Evolutionary conservation across 1,284 basidiomycete species (phyloP).

Genomic region (Xerocomus minutiporus): DNA sequence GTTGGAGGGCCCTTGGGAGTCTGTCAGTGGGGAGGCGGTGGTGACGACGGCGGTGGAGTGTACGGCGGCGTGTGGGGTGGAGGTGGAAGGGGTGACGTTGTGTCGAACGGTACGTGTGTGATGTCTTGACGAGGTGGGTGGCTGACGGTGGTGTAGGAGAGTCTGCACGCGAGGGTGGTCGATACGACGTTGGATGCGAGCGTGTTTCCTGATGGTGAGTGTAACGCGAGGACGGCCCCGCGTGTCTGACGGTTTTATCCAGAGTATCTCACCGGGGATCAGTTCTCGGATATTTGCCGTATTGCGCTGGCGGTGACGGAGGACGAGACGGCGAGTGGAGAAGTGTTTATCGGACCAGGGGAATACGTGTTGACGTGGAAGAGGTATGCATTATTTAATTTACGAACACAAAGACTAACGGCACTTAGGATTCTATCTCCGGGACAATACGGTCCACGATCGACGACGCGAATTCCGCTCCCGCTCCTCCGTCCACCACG

Average conservation of each 20-base stretch:
- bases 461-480: constrained; percentile 51
- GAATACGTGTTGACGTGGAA: constrained; percentile 63
- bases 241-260: constrained; percentile 1
- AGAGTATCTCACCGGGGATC: constrained; percentile 65
- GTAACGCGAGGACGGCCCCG: too few relatives aligned
- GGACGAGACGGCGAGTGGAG: constrained; percentile 24
- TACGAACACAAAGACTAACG: background rate
- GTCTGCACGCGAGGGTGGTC: constrained; percentile 42
- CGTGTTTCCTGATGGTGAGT: constrained; percentile 39
- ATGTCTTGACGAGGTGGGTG: background rate
- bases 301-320: constrained; percentile 46
- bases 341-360: constrained; percentile 46
- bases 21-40: constrained; percentile 47
- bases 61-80: constrained; percentile 48
- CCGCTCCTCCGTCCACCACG: constrained; percentile 55
- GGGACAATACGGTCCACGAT: constrained; percentile 40
- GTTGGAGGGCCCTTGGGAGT: constrained; percentile 55
- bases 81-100: constrained; percentile 47
- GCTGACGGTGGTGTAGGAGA: constrained; percentile 38
- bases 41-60: constrained; percentile 50
- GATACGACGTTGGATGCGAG: constrained; percentile 38
- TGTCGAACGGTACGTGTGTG: constrained; percentile 42
- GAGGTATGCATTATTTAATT: constrained; percentile 41
- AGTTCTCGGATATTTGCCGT: constrained; percentile 53
- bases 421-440: constrained; percentile 25